Base-by-base conservation (phyloP, 441 rosid genomes). In the Metrosideros polymorpha region DNA sequence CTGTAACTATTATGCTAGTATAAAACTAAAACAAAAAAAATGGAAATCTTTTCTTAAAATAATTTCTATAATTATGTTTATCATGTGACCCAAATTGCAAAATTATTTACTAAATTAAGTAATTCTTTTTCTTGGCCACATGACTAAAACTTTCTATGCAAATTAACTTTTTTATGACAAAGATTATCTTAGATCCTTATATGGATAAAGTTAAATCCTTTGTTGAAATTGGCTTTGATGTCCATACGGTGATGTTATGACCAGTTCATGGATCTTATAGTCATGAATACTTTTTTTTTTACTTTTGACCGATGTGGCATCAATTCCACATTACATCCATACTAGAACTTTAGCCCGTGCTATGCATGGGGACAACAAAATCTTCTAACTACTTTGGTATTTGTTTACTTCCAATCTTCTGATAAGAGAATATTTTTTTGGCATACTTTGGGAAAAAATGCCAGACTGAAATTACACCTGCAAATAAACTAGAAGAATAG, bases 381-480 rank as follows among this genome's bases (percentile, higher is more conserved):
- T 59, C 17, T 0, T 0, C 3, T 0, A 6, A 59, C 9, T 0
- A 59, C 19, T 59, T 59, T 59, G 29, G 19, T 59, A 59, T 29
- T 49, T 52, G 7, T 52, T 54, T 54, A 56, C 30, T 12, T 56
- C 1, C 61, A 56, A 25, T 56, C 7, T 56, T 27, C 6, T 13
- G 1, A 57, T n/a, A 0, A 57, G 8, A n/a, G n/a, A n/a, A n/a
- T n/a, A 0, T 29, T 27, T 56, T 2, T 10, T 0, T 55, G 13
- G 2, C 1, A 59, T 29, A 14, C 35, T 3, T 29, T 59, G 0
- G 66, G 0, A 0, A 6, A 59, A 59, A 59, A 59, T 59, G 35
- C 66, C 35, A n/a, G 0, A 14, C 8, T n/a, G 3, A 57, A 57
- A 6, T 12, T 57, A 1, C 19, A 55, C 29, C 6, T 9, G 6